A percentile compares a stretch with the other conserved stretches of the same genome.
Conservation (phyloP, 306 rosid species). For the Cucurbita argyrosperma region DNA sequence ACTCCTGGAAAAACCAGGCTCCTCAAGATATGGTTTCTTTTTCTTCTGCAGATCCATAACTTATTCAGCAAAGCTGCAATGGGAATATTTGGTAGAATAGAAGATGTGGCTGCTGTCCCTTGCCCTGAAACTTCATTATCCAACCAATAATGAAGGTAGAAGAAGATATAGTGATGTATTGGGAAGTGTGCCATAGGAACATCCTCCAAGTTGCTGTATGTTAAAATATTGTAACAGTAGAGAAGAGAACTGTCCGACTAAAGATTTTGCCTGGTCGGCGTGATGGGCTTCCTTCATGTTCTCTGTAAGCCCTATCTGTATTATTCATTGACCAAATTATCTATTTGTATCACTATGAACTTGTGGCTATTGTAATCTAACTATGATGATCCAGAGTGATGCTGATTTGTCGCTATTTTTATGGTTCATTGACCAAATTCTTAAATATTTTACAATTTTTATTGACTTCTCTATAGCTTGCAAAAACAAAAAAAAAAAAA, state of each 20-base stretch:
- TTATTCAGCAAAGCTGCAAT: conserved; percentile 58
- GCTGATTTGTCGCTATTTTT: neutral
- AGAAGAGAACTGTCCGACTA: neutral
- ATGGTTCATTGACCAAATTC: neutral
- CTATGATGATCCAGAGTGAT: neutral
- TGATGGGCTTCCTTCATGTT: neutral
- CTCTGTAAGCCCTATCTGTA: neutral
- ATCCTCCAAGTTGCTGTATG: neutral
- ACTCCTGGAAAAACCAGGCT: neutral
- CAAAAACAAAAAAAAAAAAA: no score
- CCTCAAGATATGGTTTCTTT: neutral
- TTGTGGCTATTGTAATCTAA: neutral
- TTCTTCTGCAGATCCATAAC: conserved; percentile 33
- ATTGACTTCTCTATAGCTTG: no score
- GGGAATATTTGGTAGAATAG: conserved; percentile 34
- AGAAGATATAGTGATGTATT: neutral
- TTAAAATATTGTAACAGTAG: neutral
- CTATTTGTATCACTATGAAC: neutral
- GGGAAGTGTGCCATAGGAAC: neutral
- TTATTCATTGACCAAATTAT: neutral
- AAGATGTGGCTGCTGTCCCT: conserved; percentile 18
- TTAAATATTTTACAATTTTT: no score
- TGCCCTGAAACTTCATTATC: conserved; percentile 4
- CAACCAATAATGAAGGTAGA: neutral
- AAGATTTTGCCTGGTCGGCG: neutral